Evolutionary conservation across 2,329 filamentous ascomycete genomes (phyloP).

Genomic region (Aspergillus unguis): DNA sequence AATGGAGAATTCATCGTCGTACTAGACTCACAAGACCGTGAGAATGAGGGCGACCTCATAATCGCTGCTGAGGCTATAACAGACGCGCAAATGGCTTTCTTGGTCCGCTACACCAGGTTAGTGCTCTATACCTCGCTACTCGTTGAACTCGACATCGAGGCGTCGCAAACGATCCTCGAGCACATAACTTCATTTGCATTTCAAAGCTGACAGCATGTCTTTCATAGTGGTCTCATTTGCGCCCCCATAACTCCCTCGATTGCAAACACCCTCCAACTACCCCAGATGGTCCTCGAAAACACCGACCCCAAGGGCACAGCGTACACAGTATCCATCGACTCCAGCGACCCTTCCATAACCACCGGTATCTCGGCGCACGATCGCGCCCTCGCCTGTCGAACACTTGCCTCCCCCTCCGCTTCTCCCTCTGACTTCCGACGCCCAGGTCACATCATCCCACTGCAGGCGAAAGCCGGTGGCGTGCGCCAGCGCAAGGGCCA

Average conservation of each 20-base stretch:
- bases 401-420: constrained; percentile 65
- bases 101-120: constrained; percentile 78
- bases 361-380: constrained; percentile 92
- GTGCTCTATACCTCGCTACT: neutral
- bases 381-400: constrained; percentile 74
- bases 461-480: constrained; percentile 74
- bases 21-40: constrained; percentile 84
- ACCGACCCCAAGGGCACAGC: constrained; percentile 83
- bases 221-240: constrained; percentile 77
- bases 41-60: constrained; percentile 98
- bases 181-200: neutral
- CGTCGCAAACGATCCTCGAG: no score
- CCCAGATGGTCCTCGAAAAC: constrained; percentile 84
- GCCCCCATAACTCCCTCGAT: constrained; percentile 71
- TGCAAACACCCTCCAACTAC: constrained; percentile 69
- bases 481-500: constrained; percentile 78
- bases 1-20: constrained; percentile 93
- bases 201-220: neutral
- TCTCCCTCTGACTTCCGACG: constrained; percentile 65
- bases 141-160: neutral
- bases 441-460: constrained; percentile 86
- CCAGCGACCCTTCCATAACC: constrained; percentile 66
- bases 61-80: constrained; percentile 85
- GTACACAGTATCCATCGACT: constrained; percentile 88
- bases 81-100: constrained; percentile 88